phyloP scores from a whole-genome alignment of 2,329 filamentous ascomycete species.

The Phaeosphaeria sp. region DNA sequence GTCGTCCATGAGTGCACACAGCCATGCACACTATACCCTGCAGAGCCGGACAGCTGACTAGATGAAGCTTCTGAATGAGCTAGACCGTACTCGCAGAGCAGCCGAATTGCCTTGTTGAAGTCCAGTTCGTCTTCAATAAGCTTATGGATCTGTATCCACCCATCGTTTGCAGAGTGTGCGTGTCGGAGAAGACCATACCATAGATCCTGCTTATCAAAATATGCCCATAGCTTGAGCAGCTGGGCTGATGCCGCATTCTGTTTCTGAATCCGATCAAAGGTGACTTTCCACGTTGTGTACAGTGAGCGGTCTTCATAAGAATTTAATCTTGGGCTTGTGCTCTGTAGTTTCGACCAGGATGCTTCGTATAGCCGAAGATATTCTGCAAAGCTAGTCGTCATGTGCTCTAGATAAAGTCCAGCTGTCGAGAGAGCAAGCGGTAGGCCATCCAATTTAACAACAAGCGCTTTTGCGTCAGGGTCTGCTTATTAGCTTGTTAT shows the following conservation, averaged over 20 bases:
- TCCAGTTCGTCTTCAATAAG: slow-evolving; percentile 25
- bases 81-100: slow-evolving; percentile 40
- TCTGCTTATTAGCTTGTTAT: too few species aligned
- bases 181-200: slow-evolving; percentile 53
- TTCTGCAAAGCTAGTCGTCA: slow-evolving; percentile 43
- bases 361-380: slow-evolving; percentile 52
- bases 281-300: slow-evolving; percentile 48
- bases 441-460: neutral
- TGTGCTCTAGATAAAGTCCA: slow-evolving; percentile 49
- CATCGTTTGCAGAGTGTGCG: too few species aligned
- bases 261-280: slow-evolving; percentile 46
- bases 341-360: slow-evolving; percentile 46
- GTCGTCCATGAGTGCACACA: slow-evolving; percentile 45
- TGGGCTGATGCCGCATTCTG: slow-evolving; percentile 37
- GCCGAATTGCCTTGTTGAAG: slow-evolving; percentile 35
- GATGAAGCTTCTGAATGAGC: slow-evolving; percentile 25
- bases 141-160: slow-evolving; percentile 38
- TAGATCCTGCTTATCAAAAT: slow-evolving; percentile 52
- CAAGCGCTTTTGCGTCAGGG: neutral
- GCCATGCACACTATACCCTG: slow-evolving; percentile 44
- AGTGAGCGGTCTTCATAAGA: slow-evolving; percentile 44
- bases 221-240: slow-evolving; percentile 53
- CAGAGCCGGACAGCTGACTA: slow-evolving; percentile 8
- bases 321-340: slow-evolving; percentile 12
- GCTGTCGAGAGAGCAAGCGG: slow-evolving; percentile 15